A percentile compares a stretch with the other conserved stretches of the same genome.
These are phyloP conservation scores for Aureobasidium lini DNA, from an alignment of 2,329 filamentous ascomycete species.

Conservation along the genomic window DNA sequence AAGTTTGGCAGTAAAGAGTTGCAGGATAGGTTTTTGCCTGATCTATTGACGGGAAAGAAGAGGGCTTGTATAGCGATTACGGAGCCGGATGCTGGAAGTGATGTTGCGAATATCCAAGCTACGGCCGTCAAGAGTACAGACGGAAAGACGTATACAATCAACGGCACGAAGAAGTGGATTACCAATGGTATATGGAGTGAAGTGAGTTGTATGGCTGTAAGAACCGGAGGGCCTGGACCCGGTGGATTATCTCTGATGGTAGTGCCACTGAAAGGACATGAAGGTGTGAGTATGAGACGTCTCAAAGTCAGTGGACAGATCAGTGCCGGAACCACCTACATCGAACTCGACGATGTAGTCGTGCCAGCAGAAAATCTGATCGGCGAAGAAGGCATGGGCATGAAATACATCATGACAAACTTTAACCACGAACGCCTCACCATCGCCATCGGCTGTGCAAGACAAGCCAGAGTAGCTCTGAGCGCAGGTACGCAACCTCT, in stretches of 20 bases:
- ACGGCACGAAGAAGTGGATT: slow-evolving; percentile 76
- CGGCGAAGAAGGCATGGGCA: slow-evolving; percentile 61
- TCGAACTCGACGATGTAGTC: slow-evolving; percentile 67
- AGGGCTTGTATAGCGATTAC: slow-evolving; percentile 71
- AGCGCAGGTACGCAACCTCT: slow-evolving; percentile 25
- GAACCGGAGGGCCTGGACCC: slow-evolving; percentile 59
- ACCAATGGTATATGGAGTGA: slow-evolving; percentile 67
- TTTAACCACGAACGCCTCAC: slow-evolving; percentile 71
- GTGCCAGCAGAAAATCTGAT: slow-evolving; percentile 65
- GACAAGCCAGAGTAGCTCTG: slow-evolving; percentile 55
- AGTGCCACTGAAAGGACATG: slow-evolving; percentile 60
- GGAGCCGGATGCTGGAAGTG: slow-evolving; percentile 65
- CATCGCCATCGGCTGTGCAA: slow-evolving; percentile 57
- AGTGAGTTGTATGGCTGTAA: slow-evolving; percentile 62
- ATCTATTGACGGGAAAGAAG: slow-evolving; percentile 59
- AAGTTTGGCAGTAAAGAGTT: slow-evolving; percentile 58
- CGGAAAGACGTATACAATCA: slow-evolving; percentile 62
- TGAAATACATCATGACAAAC: slow-evolving; percentile 55
- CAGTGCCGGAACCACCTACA: slow-evolving; percentile 63
- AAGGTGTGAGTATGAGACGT: slow-evolving; percentile 60
- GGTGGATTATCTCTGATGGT: slow-evolving; percentile 59
- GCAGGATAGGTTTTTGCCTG: slow-evolving; percentile 60
- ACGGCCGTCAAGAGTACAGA: slow-evolving; percentile 55
- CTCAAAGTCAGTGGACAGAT: slow-evolving; percentile 60
- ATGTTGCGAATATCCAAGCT: slow-evolving; percentile 66